Conservation (phyloP, 768 basidiomycete genomes). For the Cystofilobasidium ferigula region DNA sequence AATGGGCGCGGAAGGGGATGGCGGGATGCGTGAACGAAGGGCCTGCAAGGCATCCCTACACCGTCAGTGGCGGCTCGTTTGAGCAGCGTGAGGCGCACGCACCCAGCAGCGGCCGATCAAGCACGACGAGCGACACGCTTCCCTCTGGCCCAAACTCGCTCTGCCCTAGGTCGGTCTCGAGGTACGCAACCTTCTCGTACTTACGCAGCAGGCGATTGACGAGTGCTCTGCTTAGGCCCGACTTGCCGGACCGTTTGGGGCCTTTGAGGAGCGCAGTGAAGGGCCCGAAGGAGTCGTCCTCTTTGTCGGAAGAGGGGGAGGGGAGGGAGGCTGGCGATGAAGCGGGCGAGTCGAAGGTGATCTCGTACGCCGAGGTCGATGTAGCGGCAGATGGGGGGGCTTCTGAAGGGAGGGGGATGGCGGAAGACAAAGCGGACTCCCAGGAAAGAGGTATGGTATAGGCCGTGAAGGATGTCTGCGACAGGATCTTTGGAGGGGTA, state of each 20-base stretch:
- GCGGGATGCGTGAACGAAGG: constrained; percentile 78
- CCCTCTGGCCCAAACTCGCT: constrained; percentile 85
- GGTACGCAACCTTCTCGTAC: constrained; percentile 69
- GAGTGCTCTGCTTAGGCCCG: constrained; percentile 65
- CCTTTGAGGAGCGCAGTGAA: constrained; percentile 63
- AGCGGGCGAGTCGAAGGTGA: constrained; percentile 36
- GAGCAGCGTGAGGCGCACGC: constrained; percentile 20
- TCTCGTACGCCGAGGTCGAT: constrained; percentile 32
- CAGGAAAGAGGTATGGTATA: constrained; percentile 37
- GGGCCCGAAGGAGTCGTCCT: constrained; percentile 28
- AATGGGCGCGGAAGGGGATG: constrained; percentile 63
- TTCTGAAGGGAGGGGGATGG: constrained; percentile 29
- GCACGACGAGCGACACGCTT: constrained; percentile 63
- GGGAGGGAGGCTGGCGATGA: constrained; percentile 30
- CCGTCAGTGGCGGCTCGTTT: not conserved
- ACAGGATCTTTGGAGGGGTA: constrained; percentile 10
- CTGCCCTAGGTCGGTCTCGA: constrained; percentile 89
- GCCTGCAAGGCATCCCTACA: constrained; percentile 44
- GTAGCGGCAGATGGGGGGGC: constrained; percentile 34
- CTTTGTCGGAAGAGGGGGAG: constrained; percentile 19
- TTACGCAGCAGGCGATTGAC: constrained; percentile 59
- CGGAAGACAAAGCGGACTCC: constrained; percentile 38
- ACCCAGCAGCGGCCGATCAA: constrained; percentile 65
- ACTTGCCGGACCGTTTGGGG: constrained; percentile 79
- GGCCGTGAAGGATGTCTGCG: not conserved